phyloP scores from a whole-genome alignment of 2,329 filamentous ascomycete species.

The Aureobasidium sp. region DNA sequence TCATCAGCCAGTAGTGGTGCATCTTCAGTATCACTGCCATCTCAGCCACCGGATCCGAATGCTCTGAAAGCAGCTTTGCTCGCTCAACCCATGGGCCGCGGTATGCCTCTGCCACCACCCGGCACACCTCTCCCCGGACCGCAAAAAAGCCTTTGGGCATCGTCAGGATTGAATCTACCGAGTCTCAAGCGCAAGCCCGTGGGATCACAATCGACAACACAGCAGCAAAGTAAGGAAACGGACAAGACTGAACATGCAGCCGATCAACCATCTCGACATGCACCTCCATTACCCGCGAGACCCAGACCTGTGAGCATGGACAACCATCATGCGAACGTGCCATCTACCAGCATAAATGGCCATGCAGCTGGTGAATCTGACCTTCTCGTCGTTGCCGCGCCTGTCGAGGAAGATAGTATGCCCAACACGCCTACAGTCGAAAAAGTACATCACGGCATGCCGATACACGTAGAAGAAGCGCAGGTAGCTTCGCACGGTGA shows the following conservation, averaged over 20 bases:
- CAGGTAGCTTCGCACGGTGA: neutral
- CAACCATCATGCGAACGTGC: neutral
- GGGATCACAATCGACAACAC: neutral
- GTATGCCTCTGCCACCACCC: slow-evolving; percentile 72
- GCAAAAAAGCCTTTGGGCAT: slow-evolving; percentile 22
- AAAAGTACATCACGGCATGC: neutral
- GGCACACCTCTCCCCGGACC: slow-evolving; percentile 64
- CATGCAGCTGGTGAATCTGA: neutral
- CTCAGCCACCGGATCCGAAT: slow-evolving; percentile 21
- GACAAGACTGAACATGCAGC: neutral
- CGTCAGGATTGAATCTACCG: slow-evolving; percentile 16
- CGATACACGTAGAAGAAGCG: neutral
- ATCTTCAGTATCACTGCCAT: slow-evolving; percentile 10
- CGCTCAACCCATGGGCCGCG: slow-evolving; percentile 67
- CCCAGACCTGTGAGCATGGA: neutral
- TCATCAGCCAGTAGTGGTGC: slow-evolving; percentile 33
- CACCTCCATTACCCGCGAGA: slow-evolving; percentile 3
- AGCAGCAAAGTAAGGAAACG: neutral
- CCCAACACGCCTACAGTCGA: slow-evolving; percentile 22
- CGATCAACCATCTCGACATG: neutral
- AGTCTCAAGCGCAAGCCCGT: slow-evolving; percentile 25
- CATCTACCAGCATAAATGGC: neutral
- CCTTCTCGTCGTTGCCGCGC: slow-evolving; percentile 17
- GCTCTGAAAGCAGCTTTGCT: slow-evolving; percentile 23
- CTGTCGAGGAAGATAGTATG: slow-evolving; percentile 22